Conservation (phyloP, 164 flowering plant species). For the Sextonia rubra region DNA sequence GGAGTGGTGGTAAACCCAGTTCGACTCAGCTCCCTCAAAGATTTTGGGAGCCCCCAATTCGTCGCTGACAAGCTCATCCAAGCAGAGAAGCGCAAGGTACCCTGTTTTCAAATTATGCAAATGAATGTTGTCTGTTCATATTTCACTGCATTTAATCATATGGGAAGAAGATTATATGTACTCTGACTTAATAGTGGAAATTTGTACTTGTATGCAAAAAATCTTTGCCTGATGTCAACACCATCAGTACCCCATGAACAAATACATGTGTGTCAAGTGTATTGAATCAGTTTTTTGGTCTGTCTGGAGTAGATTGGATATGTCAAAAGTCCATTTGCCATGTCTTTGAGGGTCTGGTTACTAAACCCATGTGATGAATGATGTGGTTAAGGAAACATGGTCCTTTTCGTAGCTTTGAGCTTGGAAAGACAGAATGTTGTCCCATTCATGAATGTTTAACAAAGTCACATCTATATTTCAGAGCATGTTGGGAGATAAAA, state of each 20-base stretch:
- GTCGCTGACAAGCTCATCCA: constrained; percentile 89
- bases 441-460: not conserved
- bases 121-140: not conserved
- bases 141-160: not conserved
- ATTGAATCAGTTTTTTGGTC: not conserved
- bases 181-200: too few relatives aligned
- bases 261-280: too few relatives aligned
- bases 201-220: too few relatives aligned
- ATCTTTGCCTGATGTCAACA: too few relatives aligned
- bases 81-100: constrained; percentile 89
- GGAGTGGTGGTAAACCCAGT: constrained; percentile 88
- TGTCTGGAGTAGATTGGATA: not conserved
- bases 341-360: too few relatives aligned
- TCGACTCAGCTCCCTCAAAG: constrained; percentile 53
- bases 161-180: too few relatives aligned
- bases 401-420: not conserved
- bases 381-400: too few relatives aligned
- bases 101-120: not conserved
- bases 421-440: not conserved
- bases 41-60: constrained; percentile 79
- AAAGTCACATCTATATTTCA: not conserved
- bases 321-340: too few relatives aligned
- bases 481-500: too few relatives aligned
- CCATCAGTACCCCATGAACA: too few relatives aligned
- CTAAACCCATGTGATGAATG: too few relatives aligned